Conservation (phyloP, 305 asterid species). For the Striga hermonthica region DNA sequence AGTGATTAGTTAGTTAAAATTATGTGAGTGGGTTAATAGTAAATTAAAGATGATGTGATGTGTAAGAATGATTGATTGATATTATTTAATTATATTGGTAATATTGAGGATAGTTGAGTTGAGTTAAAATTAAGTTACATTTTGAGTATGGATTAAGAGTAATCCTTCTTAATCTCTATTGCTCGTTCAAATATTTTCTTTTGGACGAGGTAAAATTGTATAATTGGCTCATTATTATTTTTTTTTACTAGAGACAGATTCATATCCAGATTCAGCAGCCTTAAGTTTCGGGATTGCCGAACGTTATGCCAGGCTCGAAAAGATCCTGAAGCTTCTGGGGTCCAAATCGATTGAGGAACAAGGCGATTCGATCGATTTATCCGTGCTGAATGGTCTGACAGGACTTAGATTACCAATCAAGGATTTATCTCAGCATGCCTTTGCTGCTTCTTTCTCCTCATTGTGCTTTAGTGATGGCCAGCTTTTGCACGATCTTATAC, state of each 20-base stretch:
- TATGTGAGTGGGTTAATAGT: too few relatives aligned
- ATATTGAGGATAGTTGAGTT: too few relatives aligned
- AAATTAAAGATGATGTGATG: too few relatives aligned
- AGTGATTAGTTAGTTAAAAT: too few relatives aligned
- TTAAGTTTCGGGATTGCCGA: constrained; percentile 66
- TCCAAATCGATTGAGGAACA: constrained; percentile 56
- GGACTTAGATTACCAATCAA: constrained; percentile 39
- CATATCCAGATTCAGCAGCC: constrained; percentile 37
- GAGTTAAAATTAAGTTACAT: too few relatives aligned
- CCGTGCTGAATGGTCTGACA: constrained; percentile 46
- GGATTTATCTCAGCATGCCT: constrained; percentile 32
- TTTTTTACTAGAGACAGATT: constrained; percentile 36
- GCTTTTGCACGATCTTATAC: constrained; percentile 46
- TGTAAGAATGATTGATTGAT: too few relatives aligned
- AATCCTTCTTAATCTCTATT: background rate
- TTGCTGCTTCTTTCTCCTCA: constrained; percentile 31
- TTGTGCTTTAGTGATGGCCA: constrained; percentile 34
- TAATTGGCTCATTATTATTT: constrained; percentile 13
- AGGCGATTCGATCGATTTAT: constrained; percentile 39
- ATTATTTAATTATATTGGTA: too few relatives aligned
- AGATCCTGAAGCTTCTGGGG: constrained; percentile 53
- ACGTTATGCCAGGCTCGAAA: constrained; percentile 54
- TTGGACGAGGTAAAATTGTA: constrained; percentile 4
- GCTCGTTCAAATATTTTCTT: background rate
- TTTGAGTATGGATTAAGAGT: too few relatives aligned